Percentiles rank a stretch among this genome's conserved stretches.
Evolutionary conservation across 495 filamentous ascomycete genomes (phyloP).

Genomic region (Penicillium lagena): DNA sequence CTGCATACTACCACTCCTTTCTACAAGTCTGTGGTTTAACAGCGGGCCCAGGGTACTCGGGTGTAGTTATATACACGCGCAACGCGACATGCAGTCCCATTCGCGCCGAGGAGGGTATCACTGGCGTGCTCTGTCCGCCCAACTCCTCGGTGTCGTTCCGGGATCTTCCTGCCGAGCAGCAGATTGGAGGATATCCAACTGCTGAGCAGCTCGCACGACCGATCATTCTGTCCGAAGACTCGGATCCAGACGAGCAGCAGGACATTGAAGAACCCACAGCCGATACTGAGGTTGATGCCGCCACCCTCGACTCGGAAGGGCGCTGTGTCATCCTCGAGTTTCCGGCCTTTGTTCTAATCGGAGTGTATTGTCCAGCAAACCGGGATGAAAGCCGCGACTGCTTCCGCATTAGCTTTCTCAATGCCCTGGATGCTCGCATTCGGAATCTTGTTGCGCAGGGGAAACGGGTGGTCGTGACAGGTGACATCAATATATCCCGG

Average conservation of each 20-base stretch:
- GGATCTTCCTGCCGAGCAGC: slow-evolving; percentile 68
- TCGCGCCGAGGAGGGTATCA: slow-evolving; percentile 87
- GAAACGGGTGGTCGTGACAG: slow-evolving; percentile 77
- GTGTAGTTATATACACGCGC: slow-evolving; percentile 92
- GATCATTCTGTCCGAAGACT: not conserved
- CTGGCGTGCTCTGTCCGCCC: slow-evolving; percentile 72
- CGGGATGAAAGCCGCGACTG: slow-evolving; percentile 77
- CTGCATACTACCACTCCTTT: too few relatives aligned
- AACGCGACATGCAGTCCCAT: slow-evolving; percentile 83
- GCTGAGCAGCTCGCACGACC: slow-evolving; percentile 52
- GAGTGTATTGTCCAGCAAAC: slow-evolving; percentile 83
- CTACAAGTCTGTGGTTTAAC: too few relatives aligned
- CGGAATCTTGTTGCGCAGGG: slow-evolving; percentile 77
- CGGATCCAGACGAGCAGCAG: slow-evolving; percentile 2
- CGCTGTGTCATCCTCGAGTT: slow-evolving; percentile 92
- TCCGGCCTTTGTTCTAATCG: slow-evolving; percentile 88
- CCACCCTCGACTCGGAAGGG: slow-evolving; percentile 80
- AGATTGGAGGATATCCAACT: slow-evolving; percentile 88
- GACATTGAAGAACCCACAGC: not conserved
- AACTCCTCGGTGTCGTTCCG: slow-evolving; percentile 68
- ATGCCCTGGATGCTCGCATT: slow-evolving; percentile 71
- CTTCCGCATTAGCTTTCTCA: slow-evolving; percentile 75
- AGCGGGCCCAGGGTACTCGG: slow-evolving; percentile 71
- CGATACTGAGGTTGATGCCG: slow-evolving; percentile 52
- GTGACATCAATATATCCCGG: slow-evolving; percentile 85